Evolutionary conservation across 495 filamentous ascomycete genomes (phyloP).

Genomic region (Annulohypoxylon maeteangense): DNA sequence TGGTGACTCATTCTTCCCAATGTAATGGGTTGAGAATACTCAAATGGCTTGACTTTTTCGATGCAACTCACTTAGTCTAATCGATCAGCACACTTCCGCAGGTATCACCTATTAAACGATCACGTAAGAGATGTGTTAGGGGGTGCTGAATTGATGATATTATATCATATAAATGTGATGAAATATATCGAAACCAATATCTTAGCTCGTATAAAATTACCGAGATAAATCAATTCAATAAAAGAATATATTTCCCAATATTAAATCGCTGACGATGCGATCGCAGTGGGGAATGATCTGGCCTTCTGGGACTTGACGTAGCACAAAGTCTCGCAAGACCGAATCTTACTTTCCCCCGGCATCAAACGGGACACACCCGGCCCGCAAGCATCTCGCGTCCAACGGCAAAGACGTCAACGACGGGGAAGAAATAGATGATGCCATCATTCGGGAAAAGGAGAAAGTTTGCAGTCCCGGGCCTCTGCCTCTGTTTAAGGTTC

Average conservation of each 20-base stretch:
- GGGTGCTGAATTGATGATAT: too few species aligned
- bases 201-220: too few species aligned
- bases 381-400: neutral
- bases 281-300: too few species aligned
- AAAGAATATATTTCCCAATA: too few species aligned
- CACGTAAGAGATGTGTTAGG: too few species aligned
- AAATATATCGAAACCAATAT: too few species aligned
- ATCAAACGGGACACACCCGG: neutral
- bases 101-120: too few species aligned
- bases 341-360: neutral
- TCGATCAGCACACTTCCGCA: too few species aligned
- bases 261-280: too few species aligned
- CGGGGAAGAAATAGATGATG: neutral
- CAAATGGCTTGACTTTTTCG: neutral
- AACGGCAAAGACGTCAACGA: neutral
- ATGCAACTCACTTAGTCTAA: neutral
- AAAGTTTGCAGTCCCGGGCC: neutral
- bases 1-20: neutral
- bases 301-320: neutral
- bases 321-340: neutral
- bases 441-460: neutral
- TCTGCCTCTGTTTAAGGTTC: constrained; percentile 1
- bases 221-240: too few species aligned
- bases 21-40: neutral
- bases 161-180: too few species aligned